phyloP scores from a whole-genome alignment of 108 stramenopile species.

The Pseudonitzschia multistriata region DNA sequence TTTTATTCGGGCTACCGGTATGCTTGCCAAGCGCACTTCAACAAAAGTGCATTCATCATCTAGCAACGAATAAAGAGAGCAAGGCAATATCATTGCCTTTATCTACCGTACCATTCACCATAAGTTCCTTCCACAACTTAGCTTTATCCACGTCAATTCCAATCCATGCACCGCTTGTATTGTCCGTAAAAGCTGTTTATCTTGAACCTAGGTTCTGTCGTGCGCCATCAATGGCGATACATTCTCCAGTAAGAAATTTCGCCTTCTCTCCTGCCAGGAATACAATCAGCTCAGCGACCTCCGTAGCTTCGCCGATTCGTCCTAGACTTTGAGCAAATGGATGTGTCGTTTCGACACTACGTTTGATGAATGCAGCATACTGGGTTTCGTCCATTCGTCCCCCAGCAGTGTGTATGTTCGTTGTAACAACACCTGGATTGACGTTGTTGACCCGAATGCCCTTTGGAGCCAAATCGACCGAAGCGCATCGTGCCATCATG shows the following conservation, averaged over 20 bases:
- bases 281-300: constrained; percentile 57
- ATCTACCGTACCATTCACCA: too few species aligned
- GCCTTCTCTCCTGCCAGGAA: constrained; percentile 58
- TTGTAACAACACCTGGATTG: constrained; percentile 69
- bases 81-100: too few species aligned
- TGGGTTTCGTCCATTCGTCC: constrained; percentile 51
- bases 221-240: constrained; percentile 63
- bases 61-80: too few species aligned
- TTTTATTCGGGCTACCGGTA: too few species aligned
- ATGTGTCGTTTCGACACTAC: constrained; percentile 55
- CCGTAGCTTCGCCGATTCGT: constrained; percentile 48
- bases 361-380: constrained; percentile 51
- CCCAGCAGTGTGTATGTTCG: constrained; percentile 47
- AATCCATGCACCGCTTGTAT: background rate
- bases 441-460: constrained; percentile 65
- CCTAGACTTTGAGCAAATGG: constrained; percentile 50
- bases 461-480: constrained; percentile 57
- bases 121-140: background rate
- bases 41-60: too few species aligned
- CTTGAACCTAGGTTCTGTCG: constrained; percentile 59
- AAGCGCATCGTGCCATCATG: constrained; percentile 57
- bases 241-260: constrained; percentile 60
- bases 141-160: background rate
- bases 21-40: too few species aligned
- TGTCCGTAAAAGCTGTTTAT: constrained; percentile 18